These are phyloP conservation scores for Clonostachys sp. DNA, from an alignment of 2,329 filamentous ascomycete species.

Conservation along the genomic window DNA sequence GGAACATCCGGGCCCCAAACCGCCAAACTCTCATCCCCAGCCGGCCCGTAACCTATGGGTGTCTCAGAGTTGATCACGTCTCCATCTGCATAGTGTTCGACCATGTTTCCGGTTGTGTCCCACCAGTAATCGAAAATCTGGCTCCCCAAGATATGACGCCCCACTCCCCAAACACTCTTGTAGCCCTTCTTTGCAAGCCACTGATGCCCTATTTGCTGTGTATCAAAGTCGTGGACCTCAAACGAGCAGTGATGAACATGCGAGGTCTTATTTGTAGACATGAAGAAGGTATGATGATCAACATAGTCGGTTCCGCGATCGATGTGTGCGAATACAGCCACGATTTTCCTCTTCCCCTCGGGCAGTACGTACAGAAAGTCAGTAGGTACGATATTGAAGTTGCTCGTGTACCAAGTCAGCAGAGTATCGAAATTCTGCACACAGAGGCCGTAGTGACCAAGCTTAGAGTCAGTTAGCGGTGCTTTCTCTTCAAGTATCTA, in stretches of 20 bases:
- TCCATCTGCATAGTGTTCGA: constrained; percentile 55
- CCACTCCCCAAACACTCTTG: constrained; percentile 65
- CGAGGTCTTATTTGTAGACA: constrained; percentile 34
- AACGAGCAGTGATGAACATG: constrained; percentile 67
- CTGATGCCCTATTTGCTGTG: constrained; percentile 65
- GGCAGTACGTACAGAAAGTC: neutral
- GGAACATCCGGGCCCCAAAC: constrained; percentile 9
- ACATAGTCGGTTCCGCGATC: neutral
- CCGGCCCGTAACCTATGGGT: constrained; percentile 10
- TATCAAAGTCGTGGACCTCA: constrained; percentile 69
- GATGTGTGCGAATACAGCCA: neutral
- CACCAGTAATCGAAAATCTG: constrained; percentile 54
- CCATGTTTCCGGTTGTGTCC: neutral
- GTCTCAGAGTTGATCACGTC: constrained; percentile 52
- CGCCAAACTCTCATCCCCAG: constrained; percentile 3
- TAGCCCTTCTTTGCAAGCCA: constrained; percentile 62
- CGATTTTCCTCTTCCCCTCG: neutral
- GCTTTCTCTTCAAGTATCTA: no score
- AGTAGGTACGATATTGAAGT: neutral
- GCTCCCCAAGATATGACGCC: constrained; percentile 63
- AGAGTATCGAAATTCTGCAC: neutral
- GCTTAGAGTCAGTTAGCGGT: neutral
- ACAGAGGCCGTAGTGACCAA: neutral
- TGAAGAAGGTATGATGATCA: constrained; percentile 36
- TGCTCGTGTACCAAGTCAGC: neutral